Evolutionary conservation across 2,329 filamentous ascomycete genomes (phyloP).

Genomic region (Fonsecaea monophora): DNA sequence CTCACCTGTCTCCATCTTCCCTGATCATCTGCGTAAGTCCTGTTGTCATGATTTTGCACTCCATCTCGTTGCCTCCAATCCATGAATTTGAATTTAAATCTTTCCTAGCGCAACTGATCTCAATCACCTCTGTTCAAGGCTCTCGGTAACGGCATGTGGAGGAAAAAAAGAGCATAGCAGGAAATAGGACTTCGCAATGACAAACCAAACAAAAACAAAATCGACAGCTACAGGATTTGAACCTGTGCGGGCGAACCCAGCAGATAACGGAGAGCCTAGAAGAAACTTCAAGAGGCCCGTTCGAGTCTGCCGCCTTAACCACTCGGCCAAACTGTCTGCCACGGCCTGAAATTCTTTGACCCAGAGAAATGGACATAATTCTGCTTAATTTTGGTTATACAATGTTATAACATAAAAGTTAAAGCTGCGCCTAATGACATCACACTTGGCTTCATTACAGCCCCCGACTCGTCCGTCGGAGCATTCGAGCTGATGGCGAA

Average conservation of each 20-base stretch:
- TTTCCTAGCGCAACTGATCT: too few species aligned
- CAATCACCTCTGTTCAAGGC: too few species aligned
- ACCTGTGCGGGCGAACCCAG: slow-evolving; percentile 42
- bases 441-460: too few species aligned
- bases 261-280: slow-evolving; percentile 29
- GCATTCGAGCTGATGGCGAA: neutral
- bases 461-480: neutral
- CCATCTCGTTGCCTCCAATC: neutral
- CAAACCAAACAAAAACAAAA: slow-evolving; percentile 21
- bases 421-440: too few species aligned
- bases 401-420: too few species aligned
- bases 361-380: too few species aligned
- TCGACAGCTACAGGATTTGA: slow-evolving; percentile 42
- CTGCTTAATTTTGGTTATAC: too few species aligned
- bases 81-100: too few species aligned
- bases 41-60: neutral
- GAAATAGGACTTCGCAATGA: too few species aligned
- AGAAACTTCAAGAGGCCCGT: neutral
- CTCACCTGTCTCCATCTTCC: neutral
- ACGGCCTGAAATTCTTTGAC: too few species aligned
- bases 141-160: neutral
- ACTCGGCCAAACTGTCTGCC: slow-evolving; percentile 36
- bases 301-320: slow-evolving; percentile 42
- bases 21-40: too few species aligned
- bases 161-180: slow-evolving; percentile 10